Evolutionary conservation across 225 moss, liverwort and hornwort species (phyloP), one percentile per base, ranked within the genome.

Genomic region (Ulota crispa): DNA sequence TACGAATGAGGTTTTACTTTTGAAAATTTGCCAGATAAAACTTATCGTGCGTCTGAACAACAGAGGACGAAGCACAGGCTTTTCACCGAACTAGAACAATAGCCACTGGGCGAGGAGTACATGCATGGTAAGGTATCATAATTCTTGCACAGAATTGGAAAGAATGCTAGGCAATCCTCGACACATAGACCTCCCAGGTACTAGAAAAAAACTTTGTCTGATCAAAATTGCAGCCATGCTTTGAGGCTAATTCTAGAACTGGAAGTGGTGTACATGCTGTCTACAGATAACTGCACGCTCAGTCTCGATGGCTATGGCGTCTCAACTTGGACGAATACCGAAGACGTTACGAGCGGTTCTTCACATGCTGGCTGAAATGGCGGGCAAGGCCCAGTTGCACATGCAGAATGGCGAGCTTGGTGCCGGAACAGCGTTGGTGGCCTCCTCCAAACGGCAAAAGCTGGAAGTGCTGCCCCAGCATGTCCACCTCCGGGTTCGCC

Each of bases 361-460:
- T 61, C 24, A 50, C 1, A 13, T 26, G 50, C 36, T 39, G 13
- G 41, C 60, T 64, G 80, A 47, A 76, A 75, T 83, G 54, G 27
- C 80, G 80, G 12, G 93, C 93, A 8, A 91, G 75, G 4, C 81
- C 72, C 3, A 80, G 15, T 42, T 90, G 91, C 39, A 92, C 86
- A 68, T 67, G 78, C 23, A 45, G 63, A 11, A 87, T 36, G 34
- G 86, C 92, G 16, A 93, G 73, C 64, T 86, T 85, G 28, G 72
- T 72, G 0, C 85, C 93, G 0, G 82, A 84, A 52, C 93, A 93
- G 4, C 82, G 81, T 57, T 81, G 77, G 20, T 76, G 47, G 24
- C 91, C 93, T 15, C 80, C 70, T 36, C 93, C 93, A 1, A 93
- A 93, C 2, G 93, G 94, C 45, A 94, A 6, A 69, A 95, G 76